phyloP scores from a whole-genome alignment of 495 filamentous ascomycete genomes.

The Talaromyces ruber region DNA sequence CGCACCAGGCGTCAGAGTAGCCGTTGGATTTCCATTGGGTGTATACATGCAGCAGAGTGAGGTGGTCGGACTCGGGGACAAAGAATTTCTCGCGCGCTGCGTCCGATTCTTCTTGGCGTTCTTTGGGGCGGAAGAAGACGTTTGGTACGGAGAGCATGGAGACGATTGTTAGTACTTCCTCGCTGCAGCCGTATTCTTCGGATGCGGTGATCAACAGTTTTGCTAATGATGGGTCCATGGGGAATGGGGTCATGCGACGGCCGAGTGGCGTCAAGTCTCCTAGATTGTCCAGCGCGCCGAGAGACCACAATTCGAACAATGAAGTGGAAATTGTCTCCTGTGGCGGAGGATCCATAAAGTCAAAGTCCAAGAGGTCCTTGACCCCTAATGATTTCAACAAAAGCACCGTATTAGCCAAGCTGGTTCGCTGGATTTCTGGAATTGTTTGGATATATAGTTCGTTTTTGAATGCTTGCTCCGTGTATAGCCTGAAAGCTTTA shows the following conservation, averaged over 20 bases:
- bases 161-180: conserved; percentile 97
- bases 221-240: conserved; percentile 89
- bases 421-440: conserved; percentile 95
- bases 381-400: conserved; percentile 93
- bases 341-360: conserved; percentile 98
- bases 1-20: conserved; percentile 85
- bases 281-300: conserved; percentile 88
- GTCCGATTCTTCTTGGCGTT: conserved; percentile 94
- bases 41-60: conserved; percentile 94
- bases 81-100: conserved; percentile 98
- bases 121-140: conserved; percentile 96
- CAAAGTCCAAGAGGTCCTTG: conserved; percentile 90
- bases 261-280: conserved; percentile 86
- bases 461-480: conserved; percentile 89
- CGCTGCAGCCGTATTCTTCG: conserved; percentile 82
- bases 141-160: conserved; percentile 95
- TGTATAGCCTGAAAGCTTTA: conserved; percentile 91
- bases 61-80: conserved; percentile 92
- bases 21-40: conserved; percentile 92
- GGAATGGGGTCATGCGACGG: conserved; percentile 90
- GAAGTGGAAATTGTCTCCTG: conserved; percentile 98
- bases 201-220: conserved; percentile 87
- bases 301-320: conserved; percentile 95
- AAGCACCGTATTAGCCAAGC: conserved; percentile 88
- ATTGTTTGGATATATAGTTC: conserved; percentile 98